phyloP scores from a whole-genome alignment of 768 basidiomycete genomes.

The Stropharia rugosoannulata region DNA sequence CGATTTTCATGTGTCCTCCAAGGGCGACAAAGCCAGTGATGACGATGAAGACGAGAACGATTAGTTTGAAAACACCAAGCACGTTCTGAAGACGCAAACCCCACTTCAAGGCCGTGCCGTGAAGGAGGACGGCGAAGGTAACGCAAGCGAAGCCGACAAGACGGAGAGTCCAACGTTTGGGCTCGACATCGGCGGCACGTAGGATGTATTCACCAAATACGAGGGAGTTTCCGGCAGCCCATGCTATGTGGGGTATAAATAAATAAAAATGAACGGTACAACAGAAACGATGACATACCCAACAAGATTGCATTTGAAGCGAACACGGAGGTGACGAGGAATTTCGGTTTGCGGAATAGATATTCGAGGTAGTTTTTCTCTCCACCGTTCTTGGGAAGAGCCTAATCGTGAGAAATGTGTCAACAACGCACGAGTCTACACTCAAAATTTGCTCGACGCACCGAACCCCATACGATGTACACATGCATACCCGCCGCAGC shows the following conservation, averaged over 20 bases:
- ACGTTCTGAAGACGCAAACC: conserved; percentile 62
- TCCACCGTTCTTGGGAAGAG: conserved; percentile 62
- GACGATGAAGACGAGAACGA: conserved; percentile 46
- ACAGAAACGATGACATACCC: conserved; percentile 21
- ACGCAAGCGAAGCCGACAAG: conserved; percentile 35
- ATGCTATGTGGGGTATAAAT: conserved; percentile 20
- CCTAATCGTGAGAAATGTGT: conserved; percentile 26
- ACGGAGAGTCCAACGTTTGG: conserved; percentile 30
- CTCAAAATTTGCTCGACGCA: conserved; percentile 16
- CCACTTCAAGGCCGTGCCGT: conserved; percentile 46
- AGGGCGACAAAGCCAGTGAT: conserved; percentile 49
- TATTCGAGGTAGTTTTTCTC: conserved; percentile 74
- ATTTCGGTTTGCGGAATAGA: conserved; percentile 54
- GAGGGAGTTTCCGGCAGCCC: conserved; percentile 44
- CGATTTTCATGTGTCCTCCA: conserved; percentile 30
- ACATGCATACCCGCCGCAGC: conserved; percentile 39
- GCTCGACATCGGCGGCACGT: conserved; percentile 29
- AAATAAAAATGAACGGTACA: neutral
- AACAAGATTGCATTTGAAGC: conserved; percentile 53
- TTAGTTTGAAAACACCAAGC: conserved; percentile 59
- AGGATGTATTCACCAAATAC: conserved; percentile 60
- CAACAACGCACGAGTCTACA: neutral
- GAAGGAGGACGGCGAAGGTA: conserved; percentile 34
- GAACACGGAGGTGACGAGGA: conserved; percentile 55
- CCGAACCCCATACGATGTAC: conserved; percentile 40